Evolutionary conservation across 2,329 filamentous ascomycete species (phyloP).

Genomic region (Fusarium virguliforme): DNA sequence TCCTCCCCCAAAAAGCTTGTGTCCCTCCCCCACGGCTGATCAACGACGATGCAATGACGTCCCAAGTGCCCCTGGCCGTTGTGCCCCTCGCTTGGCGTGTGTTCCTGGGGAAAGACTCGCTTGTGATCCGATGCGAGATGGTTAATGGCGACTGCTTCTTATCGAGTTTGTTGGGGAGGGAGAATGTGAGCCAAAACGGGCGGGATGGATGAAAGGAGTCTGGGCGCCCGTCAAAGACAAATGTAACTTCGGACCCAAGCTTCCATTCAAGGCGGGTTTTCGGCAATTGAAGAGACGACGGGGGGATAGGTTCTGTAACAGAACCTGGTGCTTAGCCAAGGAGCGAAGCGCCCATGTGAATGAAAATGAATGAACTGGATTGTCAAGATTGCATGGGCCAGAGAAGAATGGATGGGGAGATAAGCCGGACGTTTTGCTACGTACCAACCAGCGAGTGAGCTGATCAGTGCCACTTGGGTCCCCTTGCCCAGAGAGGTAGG

Average conservation of each 20-base stretch:
- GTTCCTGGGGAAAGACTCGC: not conserved
- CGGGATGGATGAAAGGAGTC: conserved; percentile 11
- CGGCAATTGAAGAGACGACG: conserved; percentile 10
- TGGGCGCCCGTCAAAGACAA: conserved; percentile 2
- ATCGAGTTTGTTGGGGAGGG: not conserved
- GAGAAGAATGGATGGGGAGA: conserved; percentile 4
- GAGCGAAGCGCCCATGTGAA: conserved; percentile 8
- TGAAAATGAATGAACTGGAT: not conserved
- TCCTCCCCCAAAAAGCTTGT: not conserved
- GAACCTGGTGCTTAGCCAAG: conserved; percentile 5
- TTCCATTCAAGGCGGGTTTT: not conserved
- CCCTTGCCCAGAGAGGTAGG: conserved; percentile 1
- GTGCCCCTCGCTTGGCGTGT: conserved; percentile 20
- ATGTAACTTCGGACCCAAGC: conserved; percentile 15
- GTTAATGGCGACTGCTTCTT: not conserved
- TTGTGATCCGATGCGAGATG: not conserved
- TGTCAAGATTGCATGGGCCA: conserved; percentile 8
- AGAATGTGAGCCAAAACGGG: not conserved
- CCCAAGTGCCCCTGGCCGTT: conserved; percentile 5
- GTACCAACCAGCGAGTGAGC: not conserved
- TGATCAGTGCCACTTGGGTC: not conserved
- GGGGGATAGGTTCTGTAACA: not conserved
- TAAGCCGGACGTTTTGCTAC: conserved; percentile 13
- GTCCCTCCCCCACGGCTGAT: conserved; percentile 17
- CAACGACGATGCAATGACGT: conserved; percentile 18